Base-by-base conservation (phyloP, 345 rosid species). In the Gossypium longicalyx region DNA sequence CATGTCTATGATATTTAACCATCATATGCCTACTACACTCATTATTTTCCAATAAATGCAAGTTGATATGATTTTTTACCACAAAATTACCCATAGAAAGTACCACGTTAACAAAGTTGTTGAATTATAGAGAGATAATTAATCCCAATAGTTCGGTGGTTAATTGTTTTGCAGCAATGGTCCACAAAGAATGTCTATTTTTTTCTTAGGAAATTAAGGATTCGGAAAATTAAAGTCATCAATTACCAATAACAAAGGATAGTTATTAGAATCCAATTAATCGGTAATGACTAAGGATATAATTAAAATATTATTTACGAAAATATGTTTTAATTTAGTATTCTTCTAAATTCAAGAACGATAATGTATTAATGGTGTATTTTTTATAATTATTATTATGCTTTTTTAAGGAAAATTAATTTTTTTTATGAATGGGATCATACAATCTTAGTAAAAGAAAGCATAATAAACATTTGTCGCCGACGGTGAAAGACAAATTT, bases 51-150 rank as follows among this genome's bases (percentile, higher is more conserved):
- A 49, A 69, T 25, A 51, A 16, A 51, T 49, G 72, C 27, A 22
- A 25, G 23, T 51, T 67, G 41, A 23, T 51, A n/a, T 51, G 58
- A 49, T 69, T 68, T 69, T 68, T 69, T 51, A 16, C 7, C 44
- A 15, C 27, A 49, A 25, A 57, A 20, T 69, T 51, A 25, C 2
- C 23, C 58, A 25, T 7, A 20, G 17, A 51, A 68, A 69, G 59
- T 51, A 69, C 59, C 45, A 3, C 23, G n/a, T 51, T 68, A 68
- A 49, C 45, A 49, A 48, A 49, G 54, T 68, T 69, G 72, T 49
- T 51, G 44, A 27, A 49, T 69, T 49, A 69, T 69, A 49, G 13
- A 68, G 72, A 27, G 15, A 68, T 48, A 68, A 68, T 67, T 49
- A 48, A 27, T 48, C 15, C 1, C 13, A 68, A 11, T 20, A 6